Base-by-base conservation (phyloP, 225 moss, liverwort and hornwort species). In the Bryum argenteum region DNA sequence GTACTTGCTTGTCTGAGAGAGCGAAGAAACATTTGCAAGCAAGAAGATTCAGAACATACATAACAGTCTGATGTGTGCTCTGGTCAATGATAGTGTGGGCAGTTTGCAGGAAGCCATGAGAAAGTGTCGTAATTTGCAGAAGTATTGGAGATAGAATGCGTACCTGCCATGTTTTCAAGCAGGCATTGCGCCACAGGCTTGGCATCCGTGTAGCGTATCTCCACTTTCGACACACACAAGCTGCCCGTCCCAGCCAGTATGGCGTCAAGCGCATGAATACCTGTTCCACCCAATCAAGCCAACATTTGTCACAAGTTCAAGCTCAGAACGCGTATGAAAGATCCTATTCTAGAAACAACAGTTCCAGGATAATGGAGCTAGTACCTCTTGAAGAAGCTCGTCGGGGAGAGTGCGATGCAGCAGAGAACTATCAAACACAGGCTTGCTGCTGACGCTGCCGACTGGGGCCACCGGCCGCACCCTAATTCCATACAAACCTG, bases 161-260 rank as follows among this genome's bases (percentile, higher is more conserved):
- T 82, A 82, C 98, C 91, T 94, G 98, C 98, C 98, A 98, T 69
- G 92, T 87, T 82, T 91, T 92, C 75, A 91, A 78, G 81, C 98
- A 94, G 48, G 88, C 94, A 75, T 76, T 70, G 50, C 92, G 94
- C 98, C 98, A 98, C 40, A 98, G 77, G 59, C 70, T 73, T 65
- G 98, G 98, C 72, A 84, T 80, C 54, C 88, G 77, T 21, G 89
- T 81, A 33, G 92, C 83, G 82, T 91, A 92, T 70, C 88, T 85
- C 98, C 98, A 98, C 80, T 98, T 98, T 44, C 92, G 88, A 83
- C 98, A 98, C 39, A 98, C 98, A 83, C 98, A 94, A 71, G 94
- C 88, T 81, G 89, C 94, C 40, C 74, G 78, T 73, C 98, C 98
- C 66, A 98, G 83, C 55, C 76, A 75, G 71, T 87, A 92, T 15